These are phyloP conservation scores for Blastobotrys ciferrii DNA, from an alignment of 1,139 yeast genomes.

Conservation along the genomic window DNA sequence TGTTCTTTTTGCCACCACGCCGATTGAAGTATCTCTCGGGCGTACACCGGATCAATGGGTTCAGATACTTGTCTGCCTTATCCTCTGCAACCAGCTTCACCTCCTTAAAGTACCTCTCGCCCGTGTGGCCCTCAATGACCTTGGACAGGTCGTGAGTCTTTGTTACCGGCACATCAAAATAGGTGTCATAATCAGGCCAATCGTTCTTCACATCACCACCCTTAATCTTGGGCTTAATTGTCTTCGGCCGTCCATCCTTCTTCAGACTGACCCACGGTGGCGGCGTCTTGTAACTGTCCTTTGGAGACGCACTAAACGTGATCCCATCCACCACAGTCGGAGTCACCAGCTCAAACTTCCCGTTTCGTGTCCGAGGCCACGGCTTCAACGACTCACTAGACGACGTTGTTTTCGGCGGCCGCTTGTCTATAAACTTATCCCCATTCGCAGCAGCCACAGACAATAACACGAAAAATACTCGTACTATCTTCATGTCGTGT, in stretches of 20 bases:
- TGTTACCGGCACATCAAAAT: constrained; percentile 66
- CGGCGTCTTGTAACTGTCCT: constrained; percentile 45
- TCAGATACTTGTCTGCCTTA: constrained; percentile 61
- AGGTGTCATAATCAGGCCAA: constrained; percentile 71
- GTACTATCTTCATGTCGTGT: background rate
- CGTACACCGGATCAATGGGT: constrained; percentile 80
- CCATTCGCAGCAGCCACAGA: background rate
- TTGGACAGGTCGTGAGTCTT: constrained; percentile 34
- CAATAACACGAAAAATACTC: background rate
- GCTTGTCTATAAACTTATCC: constrained; percentile 15
- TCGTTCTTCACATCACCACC: constrained; percentile 66
- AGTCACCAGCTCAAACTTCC: constrained; percentile 60
- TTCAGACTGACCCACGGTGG: constrained; percentile 81
- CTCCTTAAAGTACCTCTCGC: constrained; percentile 39
- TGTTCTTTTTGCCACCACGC: constrained; percentile 53
- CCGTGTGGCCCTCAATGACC: constrained; percentile 21
- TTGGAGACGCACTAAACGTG: constrained; percentile 72
- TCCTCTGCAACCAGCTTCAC: constrained; percentile 61
- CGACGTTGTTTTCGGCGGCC: constrained; percentile 24
- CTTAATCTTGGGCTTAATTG: constrained; percentile 69
- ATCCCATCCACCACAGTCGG: constrained; percentile 84
- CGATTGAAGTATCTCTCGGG: constrained; percentile 63
- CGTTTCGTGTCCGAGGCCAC: constrained; percentile 73
- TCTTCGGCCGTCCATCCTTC: constrained; percentile 76
- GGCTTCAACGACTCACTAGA: constrained; percentile 48